Evolutionary conservation across 345 rosid genomes (phyloP).

Genomic region (Eucalyptus pauciflora): DNA sequence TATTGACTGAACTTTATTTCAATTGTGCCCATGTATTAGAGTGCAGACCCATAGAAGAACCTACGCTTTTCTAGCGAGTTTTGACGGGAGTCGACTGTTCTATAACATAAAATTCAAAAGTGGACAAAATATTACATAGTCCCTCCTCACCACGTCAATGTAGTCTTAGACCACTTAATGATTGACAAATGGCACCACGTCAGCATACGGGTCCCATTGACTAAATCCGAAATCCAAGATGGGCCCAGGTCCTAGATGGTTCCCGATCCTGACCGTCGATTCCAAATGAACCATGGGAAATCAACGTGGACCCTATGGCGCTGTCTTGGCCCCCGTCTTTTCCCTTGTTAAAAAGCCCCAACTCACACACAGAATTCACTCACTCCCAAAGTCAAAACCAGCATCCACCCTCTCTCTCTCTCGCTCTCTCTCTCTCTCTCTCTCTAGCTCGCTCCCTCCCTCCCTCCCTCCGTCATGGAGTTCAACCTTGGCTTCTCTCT

Average conservation of each 20-base stretch:
- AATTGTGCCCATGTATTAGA: background rate
- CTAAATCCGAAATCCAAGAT: background rate
- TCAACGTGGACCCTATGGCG: background rate
- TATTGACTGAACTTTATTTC: background rate
- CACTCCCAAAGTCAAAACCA: background rate
- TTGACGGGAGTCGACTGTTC: rapidly evolving
- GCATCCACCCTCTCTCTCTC: background rate
- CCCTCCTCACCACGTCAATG: background rate
- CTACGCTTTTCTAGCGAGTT: rapidly evolving
- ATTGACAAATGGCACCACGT: background rate
- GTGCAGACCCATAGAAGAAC: background rate
- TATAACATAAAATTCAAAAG: too few relatives aligned
- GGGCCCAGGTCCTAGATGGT: background rate
- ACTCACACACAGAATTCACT: background rate
- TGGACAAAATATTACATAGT: too few relatives aligned
- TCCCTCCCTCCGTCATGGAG: constrained; percentile 22
- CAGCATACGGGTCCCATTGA: background rate
- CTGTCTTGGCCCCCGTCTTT: background rate
- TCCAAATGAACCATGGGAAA: background rate
- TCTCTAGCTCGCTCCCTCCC: background rate
- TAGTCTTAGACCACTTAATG: background rate
- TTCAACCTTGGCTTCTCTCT: background rate
- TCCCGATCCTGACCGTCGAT: background rate
- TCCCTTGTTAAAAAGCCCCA: background rate
- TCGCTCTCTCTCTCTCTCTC: background rate